These are phyloP conservation scores for Spinellus fusiger DNA, from an alignment of 192 early-diverging fungal genomes.

Conservation along the genomic window DNA sequence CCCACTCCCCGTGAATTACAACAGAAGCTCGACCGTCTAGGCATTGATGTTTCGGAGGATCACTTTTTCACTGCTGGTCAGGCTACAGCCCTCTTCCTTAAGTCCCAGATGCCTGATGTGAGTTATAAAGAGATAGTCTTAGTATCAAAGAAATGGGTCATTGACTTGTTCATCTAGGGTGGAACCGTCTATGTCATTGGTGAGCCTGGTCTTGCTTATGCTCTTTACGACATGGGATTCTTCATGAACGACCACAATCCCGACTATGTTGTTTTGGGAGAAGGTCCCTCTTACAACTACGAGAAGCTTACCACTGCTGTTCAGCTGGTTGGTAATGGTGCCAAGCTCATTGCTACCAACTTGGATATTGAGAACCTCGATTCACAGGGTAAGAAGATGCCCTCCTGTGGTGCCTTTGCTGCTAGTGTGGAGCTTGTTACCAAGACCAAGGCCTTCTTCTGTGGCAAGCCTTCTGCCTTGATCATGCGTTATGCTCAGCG, in stretches of 20 bases:
- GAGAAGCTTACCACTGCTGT: constrained; percentile 50
- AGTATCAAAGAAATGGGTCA: not conserved
- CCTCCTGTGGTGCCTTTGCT: constrained; percentile 52
- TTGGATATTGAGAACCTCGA: constrained; percentile 49
- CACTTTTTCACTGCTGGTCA: constrained; percentile 57
- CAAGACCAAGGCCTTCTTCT: constrained; percentile 54
- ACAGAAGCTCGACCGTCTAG: constrained; percentile 45
- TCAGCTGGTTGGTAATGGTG: constrained; percentile 45
- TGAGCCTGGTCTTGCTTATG: constrained; percentile 51
- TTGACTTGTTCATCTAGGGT: constrained; percentile 6
- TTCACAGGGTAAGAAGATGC: constrained; percentile 40
- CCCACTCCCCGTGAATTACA: constrained; percentile 56
- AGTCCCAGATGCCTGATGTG: constrained; percentile 44
- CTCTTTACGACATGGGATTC: constrained; percentile 55
- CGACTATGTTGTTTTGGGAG: constrained; percentile 57
- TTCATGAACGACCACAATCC: constrained; percentile 53
- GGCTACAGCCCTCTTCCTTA: constrained; percentile 52
- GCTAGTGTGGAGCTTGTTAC: constrained; percentile 50
- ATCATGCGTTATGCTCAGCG: constrained; percentile 55
- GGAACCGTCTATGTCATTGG: constrained; percentile 53
- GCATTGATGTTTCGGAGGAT: constrained; percentile 41
- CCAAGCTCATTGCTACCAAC: constrained; percentile 61
- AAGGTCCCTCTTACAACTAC: constrained; percentile 46
- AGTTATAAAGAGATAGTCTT: not conserved
- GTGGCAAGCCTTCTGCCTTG: constrained; percentile 49